A percentile compares a stretch with the other conserved stretches of the same genome.
Evolutionary conservation across 345 rosid genomes (phyloP).

Genomic region (Acer saccharum): DNA sequence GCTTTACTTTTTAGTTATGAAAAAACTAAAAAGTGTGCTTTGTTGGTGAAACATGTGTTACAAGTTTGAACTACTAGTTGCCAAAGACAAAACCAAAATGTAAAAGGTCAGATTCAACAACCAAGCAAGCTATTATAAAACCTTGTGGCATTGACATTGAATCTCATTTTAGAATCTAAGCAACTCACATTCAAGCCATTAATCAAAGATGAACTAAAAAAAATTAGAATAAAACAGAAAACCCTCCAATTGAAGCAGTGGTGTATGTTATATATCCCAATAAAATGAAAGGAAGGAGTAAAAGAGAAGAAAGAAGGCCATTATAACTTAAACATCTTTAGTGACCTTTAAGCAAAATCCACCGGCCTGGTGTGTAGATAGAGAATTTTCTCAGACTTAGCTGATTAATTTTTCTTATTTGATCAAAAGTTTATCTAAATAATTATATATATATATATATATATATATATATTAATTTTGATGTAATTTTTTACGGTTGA

Average conservation of each 20-base stretch:
- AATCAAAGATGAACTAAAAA: too few species aligned
- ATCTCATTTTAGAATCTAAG: not conserved
- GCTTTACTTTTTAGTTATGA: slow-evolving; percentile 21
- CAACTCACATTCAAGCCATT: not conserved
- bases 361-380: too few species aligned
- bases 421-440: too few species aligned
- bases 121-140: not conserved
- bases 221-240: too few species aligned
- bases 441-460: too few species aligned
- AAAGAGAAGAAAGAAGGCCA: not conserved
- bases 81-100: not conserved
- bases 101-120: not conserved
- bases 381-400: too few species aligned
- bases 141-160: slow-evolving; percentile 3
- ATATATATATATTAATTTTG: too few species aligned
- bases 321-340: not conserved
- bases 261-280: not conserved
- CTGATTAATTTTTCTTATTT: too few species aligned
- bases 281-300: not conserved
- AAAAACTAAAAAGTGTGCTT: not conserved
- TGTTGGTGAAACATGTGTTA: slow-evolving; percentile 6
- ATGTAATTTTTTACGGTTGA: too few species aligned
- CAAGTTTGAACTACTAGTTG: not conserved
- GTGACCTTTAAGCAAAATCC: slow-evolving; percentile 26
- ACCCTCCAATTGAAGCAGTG: not conserved